Evolutionary conservation across 2,329 filamentous ascomycete species (phyloP), one percentile per base, ranked within the genome.

Genomic region (Aureobasidium sp.): DNA sequence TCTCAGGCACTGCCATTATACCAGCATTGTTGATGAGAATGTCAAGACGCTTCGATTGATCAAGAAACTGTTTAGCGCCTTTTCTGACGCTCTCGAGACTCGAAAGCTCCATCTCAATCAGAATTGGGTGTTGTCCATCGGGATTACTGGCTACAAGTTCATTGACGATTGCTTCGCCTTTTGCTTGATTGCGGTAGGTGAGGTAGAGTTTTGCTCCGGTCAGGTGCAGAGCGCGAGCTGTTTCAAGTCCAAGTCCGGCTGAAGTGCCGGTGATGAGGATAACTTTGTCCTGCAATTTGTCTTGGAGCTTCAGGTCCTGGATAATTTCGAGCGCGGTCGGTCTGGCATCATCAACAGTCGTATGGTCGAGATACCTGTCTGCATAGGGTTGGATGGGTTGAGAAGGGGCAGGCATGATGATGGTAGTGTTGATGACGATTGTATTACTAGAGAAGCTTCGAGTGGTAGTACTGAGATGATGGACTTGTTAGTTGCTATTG

Each of bases 201-300:
- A 80, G 72, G 70, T 78, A 84, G 54, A 84, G 69, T 33, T 73
- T 81, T 13, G 82, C 82, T 13, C 84, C 83, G 0, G 85, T 82
- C 15, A 77, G 70, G 55, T 74, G 74, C 13, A 87, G 75, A 2
- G 83, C 83, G 16, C 77, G 75, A 3, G 76, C 80, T 4, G 81
- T 84, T 66, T 84, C 79, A 36, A 80, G 67, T 13, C 83, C 83
- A n/a, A 84, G 75, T 1, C 82, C 82, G 20, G 79, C 75, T 0
- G 80, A 81, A 72, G 71, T 72, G n/a, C 83, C 83, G 0, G 82
- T 84, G 50, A 85, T 76, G 18, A 84, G 67, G 11, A 79, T 71
- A 27, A 79, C 76, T 54, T 80, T 81, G 54, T 72, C 78, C 1
- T 66, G 60, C 36, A 80, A 74, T 25, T 73, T 78, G 53, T 75